Evolutionary conservation across 495 filamentous ascomycete species (phyloP), one percentile per base, ranked within the genome.

Genomic region (Daldinia bambusicola): DNA sequence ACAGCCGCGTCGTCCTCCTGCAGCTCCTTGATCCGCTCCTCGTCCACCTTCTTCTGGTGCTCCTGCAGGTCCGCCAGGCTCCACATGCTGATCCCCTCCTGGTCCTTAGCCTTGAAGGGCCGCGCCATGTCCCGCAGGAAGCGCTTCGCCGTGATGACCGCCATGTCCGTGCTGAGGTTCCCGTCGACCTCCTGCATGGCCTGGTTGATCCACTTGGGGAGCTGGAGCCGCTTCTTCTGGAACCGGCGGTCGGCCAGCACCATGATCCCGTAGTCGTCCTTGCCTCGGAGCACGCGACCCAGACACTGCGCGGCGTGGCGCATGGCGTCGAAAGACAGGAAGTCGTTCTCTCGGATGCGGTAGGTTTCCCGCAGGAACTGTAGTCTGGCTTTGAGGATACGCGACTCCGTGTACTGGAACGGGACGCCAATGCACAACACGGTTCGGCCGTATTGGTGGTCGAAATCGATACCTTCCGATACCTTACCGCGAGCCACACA

Each of bases 201-300:
- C 75, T 95, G 91, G 72, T 90, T 92, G 78, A 99, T 99, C 96
- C 96, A 99, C 77, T 97, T 97, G 1, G 96, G 96, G 55, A 99
- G 84, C 80, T 99, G 96, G 12, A 75, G 84, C 31, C 95, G 86
- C 80, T 98, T 98, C 82, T 92, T 91, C 77, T 90, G 87, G 81
- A 98, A 99, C 6, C 96, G 87, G 10, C 91, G 86, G 79, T 99
- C 96, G 14, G 96, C 96, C 16, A 99, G 81, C 12, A 99, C 94
- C 95, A 99, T 99, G 79, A 98, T 90, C 2, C 96, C 96, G 80
- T 99, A 99, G 77, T 99, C 95, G 77, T 98, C 95, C 79, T 99
- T 99, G 37, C 95, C 96, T 66, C 96, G 87, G 30, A 99, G 84
- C 16, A 99, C 96, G 75, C 96, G 95, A 22, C 96, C 96, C 0